These are phyloP conservation scores for Pseudisothecium myosuroides DNA, from an alignment of 225 moss, liverwort and hornwort genomes.

Conservation along the genomic window DNA sequence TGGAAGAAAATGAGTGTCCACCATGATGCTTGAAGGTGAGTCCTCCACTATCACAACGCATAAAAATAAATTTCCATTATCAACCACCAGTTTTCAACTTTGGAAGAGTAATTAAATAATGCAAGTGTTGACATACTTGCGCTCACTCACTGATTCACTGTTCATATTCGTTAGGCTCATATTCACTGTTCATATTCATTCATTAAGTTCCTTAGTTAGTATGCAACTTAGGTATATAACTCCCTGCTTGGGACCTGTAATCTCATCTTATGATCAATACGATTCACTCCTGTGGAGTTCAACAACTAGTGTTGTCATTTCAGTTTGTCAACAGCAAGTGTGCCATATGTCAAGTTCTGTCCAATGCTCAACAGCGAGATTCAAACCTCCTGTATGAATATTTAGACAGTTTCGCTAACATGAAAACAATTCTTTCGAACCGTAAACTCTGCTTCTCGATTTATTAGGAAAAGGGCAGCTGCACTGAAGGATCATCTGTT, in stretches of 20 bases:
- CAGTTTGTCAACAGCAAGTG: too few relatives aligned
- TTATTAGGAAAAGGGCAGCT: background rate
- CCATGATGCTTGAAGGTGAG: background rate
- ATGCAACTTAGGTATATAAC: too few relatives aligned
- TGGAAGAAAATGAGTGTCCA: background rate
- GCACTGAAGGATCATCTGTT: background rate
- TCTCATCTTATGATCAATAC: too few relatives aligned
- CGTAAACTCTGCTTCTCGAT: background rate
- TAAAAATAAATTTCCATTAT: too few relatives aligned
- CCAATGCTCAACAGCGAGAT: background rate
- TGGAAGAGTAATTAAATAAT: background rate
- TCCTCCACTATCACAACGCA: background rate
- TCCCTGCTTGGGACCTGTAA: too few relatives aligned
- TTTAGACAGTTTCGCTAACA: background rate
- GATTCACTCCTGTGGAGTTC: too few relatives aligned
- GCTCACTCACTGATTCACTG: too few relatives aligned
- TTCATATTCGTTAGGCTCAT: too few relatives aligned
- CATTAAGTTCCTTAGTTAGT: too few relatives aligned
- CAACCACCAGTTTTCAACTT: background rate
- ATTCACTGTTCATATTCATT: too few relatives aligned
- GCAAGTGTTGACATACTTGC: too few relatives aligned
- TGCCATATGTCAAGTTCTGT: background rate
- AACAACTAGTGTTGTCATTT: too few relatives aligned
- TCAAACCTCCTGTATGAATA: background rate
- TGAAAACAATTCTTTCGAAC: background rate